Evolutionary conservation across 2,329 filamentous ascomycete genomes (phyloP).

Genomic region (Colletotrichum chrysophilum): DNA sequence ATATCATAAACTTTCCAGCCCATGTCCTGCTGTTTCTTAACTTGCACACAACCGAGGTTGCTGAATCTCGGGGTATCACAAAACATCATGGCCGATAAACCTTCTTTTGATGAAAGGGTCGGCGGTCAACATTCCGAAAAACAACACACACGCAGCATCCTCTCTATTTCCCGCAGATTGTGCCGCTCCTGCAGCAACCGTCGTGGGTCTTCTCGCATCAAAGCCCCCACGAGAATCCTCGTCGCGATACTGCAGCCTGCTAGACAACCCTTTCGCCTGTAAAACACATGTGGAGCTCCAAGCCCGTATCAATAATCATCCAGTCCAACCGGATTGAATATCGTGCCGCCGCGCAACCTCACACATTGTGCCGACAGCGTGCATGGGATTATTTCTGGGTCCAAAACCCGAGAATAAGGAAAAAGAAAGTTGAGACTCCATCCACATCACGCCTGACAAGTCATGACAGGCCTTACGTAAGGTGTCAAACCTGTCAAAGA

Average conservation of each 20-base stretch:
- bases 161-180: neutral
- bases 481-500: neutral
- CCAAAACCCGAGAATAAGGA: neutral
- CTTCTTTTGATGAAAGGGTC: neutral
- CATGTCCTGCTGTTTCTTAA: neutral
- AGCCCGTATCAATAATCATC: neutral
- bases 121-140: neutral
- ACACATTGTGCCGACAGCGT: neutral
- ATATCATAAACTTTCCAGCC: neutral
- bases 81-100: neutral
- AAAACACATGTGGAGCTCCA: neutral
- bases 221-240: neutral
- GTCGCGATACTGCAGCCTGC: neutral
- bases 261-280: neutral
- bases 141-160: neutral
- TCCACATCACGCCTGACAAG: neutral
- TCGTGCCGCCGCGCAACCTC: neutral
- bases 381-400: neutral
- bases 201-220: neutral
- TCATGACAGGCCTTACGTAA: neutral
- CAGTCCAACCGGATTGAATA: neutral
- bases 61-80: neutral
- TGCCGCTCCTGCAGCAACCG: neutral
- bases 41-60: neutral
- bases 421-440: neutral